Evolutionary conservation across 2,329 filamentous ascomycete species (phyloP).

Genomic region (Thelonectria olida): DNA sequence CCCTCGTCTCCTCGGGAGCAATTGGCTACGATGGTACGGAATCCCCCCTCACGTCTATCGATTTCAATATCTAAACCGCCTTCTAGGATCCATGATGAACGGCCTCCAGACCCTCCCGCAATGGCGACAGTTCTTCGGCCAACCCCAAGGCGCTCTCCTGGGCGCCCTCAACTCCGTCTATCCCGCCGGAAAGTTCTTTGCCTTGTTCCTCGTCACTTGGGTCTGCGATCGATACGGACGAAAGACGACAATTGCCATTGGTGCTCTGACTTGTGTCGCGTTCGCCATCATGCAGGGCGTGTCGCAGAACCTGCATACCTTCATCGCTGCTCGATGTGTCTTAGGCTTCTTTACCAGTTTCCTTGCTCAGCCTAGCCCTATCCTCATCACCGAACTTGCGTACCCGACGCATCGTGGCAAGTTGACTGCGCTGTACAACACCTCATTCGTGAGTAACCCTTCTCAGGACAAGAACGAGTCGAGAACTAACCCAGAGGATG

Average conservation of each 20-base stretch:
- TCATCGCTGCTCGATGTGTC: background rate
- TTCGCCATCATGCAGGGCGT: background rate
- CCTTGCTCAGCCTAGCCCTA: constrained; percentile 11
- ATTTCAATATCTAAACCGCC: background rate
- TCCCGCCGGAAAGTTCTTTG: background rate
- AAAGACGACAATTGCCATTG: background rate
- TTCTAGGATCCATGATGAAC: constrained; percentile 7
- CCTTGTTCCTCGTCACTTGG: background rate
- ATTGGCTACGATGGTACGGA: constrained; percentile 55
- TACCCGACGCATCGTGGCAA: constrained; percentile 24
- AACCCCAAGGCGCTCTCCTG: background rate
- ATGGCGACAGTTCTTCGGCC: background rate
- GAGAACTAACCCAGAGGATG: constrained; percentile 1
- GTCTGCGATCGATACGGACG: background rate
- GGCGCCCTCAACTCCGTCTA: background rate
- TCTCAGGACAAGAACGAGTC: accelerated
- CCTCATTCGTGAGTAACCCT: constrained; percentile 36
- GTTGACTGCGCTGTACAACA: constrained; percentile 26
- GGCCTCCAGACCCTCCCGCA: background rate
- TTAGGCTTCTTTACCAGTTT: constrained; percentile 7
- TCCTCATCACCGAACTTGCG: constrained; percentile 23
- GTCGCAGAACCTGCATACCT: background rate
- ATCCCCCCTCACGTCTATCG: background rate
- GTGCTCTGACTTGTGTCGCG: background rate
- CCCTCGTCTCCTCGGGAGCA: constrained; percentile 52